Evolutionary conservation across 2,329 filamentous ascomycete genomes (phyloP).

Genomic region (Penicillium occitanis): DNA sequence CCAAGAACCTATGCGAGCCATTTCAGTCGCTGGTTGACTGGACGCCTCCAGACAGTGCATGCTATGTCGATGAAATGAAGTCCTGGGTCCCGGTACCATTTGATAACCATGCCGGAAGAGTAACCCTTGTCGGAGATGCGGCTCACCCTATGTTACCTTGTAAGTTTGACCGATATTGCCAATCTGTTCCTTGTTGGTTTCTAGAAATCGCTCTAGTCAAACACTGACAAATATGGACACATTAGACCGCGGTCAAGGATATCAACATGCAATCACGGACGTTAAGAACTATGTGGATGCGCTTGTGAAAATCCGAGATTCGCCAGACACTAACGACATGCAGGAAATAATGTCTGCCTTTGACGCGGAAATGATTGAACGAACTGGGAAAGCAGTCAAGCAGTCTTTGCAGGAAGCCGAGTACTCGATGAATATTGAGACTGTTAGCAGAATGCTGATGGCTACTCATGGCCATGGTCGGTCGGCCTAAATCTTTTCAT

Average conservation of each 20-base stretch:
- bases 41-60: conserved; percentile 9
- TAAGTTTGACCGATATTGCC: neutral
- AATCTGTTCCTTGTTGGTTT: neutral
- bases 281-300: conserved; percentile 17
- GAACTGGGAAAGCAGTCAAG: conserved; percentile 17
- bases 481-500: conserved; percentile 3
- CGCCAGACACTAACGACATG: neutral
- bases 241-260: conserved; percentile 16
- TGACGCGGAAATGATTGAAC: conserved; percentile 18
- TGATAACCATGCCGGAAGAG: conserved; percentile 16
- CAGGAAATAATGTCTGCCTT: conserved; percentile 7
- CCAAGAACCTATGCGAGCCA: conserved; percentile 14
- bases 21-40: conserved; percentile 16
- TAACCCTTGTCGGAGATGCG: conserved; percentile 14
- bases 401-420: conserved; percentile 20
- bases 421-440: conserved; percentile 16
- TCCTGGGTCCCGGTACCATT: conserved; percentile 17
- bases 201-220: neutral
- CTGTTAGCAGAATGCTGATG: conserved; percentile 18
- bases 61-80: conserved; percentile 20
- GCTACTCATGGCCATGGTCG: conserved; percentile 13
- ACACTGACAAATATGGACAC: neutral
- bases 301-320: neutral
- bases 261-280: conserved; percentile 18
- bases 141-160: conserved; percentile 19